Evolutionary conservation across 1,139 yeast species (phyloP).

Genomic region (Tardiomyces digboiensis): DNA sequence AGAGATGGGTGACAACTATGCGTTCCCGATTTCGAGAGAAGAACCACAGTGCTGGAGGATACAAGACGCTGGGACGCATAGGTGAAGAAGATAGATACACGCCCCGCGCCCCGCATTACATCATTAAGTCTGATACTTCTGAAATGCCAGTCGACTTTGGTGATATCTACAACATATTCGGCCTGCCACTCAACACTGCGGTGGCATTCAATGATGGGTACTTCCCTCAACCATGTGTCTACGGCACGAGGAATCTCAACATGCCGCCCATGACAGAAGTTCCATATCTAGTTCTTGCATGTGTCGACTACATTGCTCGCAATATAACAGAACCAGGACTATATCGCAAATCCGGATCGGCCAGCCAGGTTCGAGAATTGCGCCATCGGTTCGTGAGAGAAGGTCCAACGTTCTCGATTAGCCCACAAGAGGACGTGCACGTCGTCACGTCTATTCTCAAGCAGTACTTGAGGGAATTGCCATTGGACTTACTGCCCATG

Average conservation of each 20-base stretch:
- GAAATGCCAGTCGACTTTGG: too few relatives aligned
- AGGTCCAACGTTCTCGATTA: slow-evolving; percentile 53
- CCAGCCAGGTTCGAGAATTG: slow-evolving; percentile 52
- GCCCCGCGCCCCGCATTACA: too few relatives aligned
- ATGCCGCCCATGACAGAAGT: background rate
- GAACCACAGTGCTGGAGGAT: too few relatives aligned
- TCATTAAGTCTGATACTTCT: too few relatives aligned
- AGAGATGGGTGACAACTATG: too few relatives aligned
- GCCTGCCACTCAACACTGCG: slow-evolving; percentile 18
- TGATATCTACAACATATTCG: slow-evolving; percentile 17
- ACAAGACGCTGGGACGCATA: too few relatives aligned
- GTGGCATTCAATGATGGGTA: slow-evolving; percentile 10
- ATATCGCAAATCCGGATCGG: slow-evolving; percentile 72
- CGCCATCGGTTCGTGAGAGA: slow-evolving; percentile 53
- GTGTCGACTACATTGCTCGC: slow-evolving; percentile 1
- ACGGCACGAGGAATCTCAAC: background rate
- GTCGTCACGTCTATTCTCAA: slow-evolving; percentile 77
- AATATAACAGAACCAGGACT: slow-evolving; percentile 67
- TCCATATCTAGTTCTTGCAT: slow-evolving; percentile 2
- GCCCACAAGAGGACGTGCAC: slow-evolving; percentile 62
- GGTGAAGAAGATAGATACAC: too few relatives aligned
- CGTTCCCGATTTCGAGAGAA: too few relatives aligned
- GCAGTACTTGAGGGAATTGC: slow-evolving; percentile 65
- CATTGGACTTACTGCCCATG: slow-evolving; percentile 59
- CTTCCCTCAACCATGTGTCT: slow-evolving; percentile 3